Base-by-base conservation (phyloP, 495 filamentous ascomycete species). In the Sordaria brevicollis region DNA sequence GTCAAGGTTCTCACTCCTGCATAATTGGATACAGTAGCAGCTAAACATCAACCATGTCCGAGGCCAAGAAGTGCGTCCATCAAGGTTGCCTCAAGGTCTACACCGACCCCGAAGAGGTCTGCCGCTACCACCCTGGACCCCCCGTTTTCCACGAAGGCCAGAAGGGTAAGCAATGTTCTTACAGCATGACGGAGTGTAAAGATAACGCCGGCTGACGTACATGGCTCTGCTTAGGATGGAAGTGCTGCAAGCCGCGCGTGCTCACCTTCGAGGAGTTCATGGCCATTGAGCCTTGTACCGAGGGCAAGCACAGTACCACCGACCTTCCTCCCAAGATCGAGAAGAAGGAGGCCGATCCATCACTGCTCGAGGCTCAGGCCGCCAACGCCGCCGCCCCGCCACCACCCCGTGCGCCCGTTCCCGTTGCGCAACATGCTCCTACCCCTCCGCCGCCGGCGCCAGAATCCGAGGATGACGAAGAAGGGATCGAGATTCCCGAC, bases 231-330 rank as follows among this genome's bases (percentile, higher is more conserved):
- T 70, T 78, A 97, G 95, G 95, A 75, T 99, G 95, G 95, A 97
- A 97, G 84, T 99, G 95, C 83, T 99, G 95, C 86, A 99, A 97
- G 83, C 91, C 94, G 69, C 91, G 96, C 80, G 93, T 98, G 73
- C 86, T 99, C 73, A 97, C 94, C 66, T 99, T 99, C 76, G 96
- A 99, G 81, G 95, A 99, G 82, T 99, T 99, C 84, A 92, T 98
- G 75, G 79, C 86, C 65, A 98, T 99, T 73, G 87, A 92, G 35
- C 94, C 96, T 29, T 99, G 95, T 85, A 97, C 96, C 25, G 92
- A 89, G 19, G 95, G 95, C 75, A 95, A 90, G 73, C 95, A 99
- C 83, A 94, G 92, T 68, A 92, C 90, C 4, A 89, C 94, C 70
- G 93, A 88, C 68, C 80, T 89, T 65, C 87, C 89, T 1, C 80